A percentile compares a stretch with the other conserved stretches of the same genome.
These are phyloP conservation scores for Mycena indigotica DNA, from an alignment of 768 basidiomycete species.

Conservation along the genomic window DNA sequence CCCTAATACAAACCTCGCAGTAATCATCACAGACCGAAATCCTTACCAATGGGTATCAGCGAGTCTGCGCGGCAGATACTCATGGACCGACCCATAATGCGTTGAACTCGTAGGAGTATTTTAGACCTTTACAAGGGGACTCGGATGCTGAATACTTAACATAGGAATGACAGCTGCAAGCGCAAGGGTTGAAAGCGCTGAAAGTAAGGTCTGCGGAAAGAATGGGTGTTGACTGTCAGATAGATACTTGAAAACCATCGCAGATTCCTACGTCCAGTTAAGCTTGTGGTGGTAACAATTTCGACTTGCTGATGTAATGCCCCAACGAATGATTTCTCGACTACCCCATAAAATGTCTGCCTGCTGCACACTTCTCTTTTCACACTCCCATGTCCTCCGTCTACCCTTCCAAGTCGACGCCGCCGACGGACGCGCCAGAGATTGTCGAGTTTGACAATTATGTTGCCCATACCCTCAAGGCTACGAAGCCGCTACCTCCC, in stretches of 20 bases:
- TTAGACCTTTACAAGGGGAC: no score
- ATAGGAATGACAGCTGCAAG: no score
- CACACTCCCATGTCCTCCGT: conserved; percentile 33
- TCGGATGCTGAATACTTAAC: no score
- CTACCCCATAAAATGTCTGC: background rate
- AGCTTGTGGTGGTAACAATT: background rate
- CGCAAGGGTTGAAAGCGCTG: no score
- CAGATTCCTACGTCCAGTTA: no score
- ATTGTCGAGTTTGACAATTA: conserved; percentile 61
- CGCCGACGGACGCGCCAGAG: conserved; percentile 8
- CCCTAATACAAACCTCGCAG: no score
- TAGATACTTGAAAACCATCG: no score
- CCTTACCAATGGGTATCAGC: background rate
- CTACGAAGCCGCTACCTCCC: conserved; percentile 69
- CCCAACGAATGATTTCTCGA: background rate
- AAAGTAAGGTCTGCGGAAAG: no score
- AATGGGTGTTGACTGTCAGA: no score
- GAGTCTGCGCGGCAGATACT: no score
- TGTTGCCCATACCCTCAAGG: conserved; percentile 74
- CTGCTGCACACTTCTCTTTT: background rate
- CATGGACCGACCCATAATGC: no score
- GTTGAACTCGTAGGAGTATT: no score
- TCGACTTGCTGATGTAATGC: background rate
- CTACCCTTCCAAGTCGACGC: conserved; percentile 28
- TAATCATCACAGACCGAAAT: background rate